Base-by-base conservation (phyloP, 176 grass and related monocot species). In the Areca catechu region DNA sequence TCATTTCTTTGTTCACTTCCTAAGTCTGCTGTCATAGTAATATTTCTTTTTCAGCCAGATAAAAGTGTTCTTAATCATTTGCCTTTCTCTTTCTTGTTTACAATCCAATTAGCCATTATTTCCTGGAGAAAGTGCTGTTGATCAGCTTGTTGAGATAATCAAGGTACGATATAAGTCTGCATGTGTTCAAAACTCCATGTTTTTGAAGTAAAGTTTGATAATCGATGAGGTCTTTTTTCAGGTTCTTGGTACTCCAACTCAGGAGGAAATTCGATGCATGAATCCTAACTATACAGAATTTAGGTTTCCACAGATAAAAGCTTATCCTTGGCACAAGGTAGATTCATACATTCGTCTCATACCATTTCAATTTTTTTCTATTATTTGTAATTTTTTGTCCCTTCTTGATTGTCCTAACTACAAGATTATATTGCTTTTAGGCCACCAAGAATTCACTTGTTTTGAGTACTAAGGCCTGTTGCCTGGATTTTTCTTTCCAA, bases 241-340 rank as follows among this genome's bases (percentile, higher is more conserved):
- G 85, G 80, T 89, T 71, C 80, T 89, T 88, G 80, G 85, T 76
- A 88, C 85, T 62, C 85, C 85, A 47, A 88, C 85, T 59, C 80
- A 76, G 12, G 85, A 88, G 61, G 85, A 88, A 80, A 83, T 88
- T 62, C 72, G 85, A 24, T 88, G 85, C 34, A 88, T 88, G 85
- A 88, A 88, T 59, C 85, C 80, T 15, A 83, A 83, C 68, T 83
- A 88, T 49, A 88, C 85, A 1, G 85, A 88, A 43, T 88, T 83
- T 62, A 80, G 72, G 58, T 88, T 88, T 73, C 85, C 85, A 22
- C 85, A 83, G 76, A 88, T 88, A 63, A 88, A 88, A 79, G 80
- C 85, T 21, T 79, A 88, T 63, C 84, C 79, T 61, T 88, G 85
- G 85, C 85, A 88, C 72, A 88, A 88, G 76, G 80, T 77, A 71